A percentile compares a stretch with the other conserved stretches of the same genome.
Conservation (phyloP, 352 stramenopile species). For the Stephanocyclus meneghinianus region DNA sequence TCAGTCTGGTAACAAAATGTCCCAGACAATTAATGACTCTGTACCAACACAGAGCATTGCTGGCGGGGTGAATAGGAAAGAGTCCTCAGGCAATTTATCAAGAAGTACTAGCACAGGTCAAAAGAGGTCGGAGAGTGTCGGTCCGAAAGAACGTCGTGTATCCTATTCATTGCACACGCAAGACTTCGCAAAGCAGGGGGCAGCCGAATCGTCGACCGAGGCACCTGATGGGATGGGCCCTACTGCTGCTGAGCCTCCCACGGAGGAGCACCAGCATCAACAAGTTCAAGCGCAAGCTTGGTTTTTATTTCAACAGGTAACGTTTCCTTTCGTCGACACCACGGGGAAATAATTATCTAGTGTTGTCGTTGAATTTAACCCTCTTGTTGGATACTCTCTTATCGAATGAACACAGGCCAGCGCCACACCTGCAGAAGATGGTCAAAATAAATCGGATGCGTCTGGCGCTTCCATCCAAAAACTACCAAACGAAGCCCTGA, state of each 20-base stretch:
- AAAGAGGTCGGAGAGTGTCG: too few species aligned
- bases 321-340: not conserved
- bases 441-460: not conserved
- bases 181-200: too few species aligned
- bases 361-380: not conserved
- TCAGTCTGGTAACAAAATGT: not conserved
- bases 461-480: not conserved
- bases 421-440: not conserved
- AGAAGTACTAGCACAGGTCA: too few species aligned
- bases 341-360: too few species aligned
- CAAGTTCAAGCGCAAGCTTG: conserved; percentile 7
- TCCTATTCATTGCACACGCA: too few species aligned
- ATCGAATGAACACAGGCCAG: not conserved
- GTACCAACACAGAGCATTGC: too few species aligned
- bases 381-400: not conserved
- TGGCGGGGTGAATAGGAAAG: too few species aligned
- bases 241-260: not conserved
- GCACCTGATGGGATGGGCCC: not conserved
- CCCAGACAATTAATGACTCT: too few species aligned
- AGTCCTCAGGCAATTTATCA: too few species aligned
- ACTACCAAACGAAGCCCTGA: not conserved
- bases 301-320: conserved; percentile 17
- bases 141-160: too few species aligned
- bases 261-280: conserved; percentile 6
- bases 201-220: not conserved